These are phyloP conservation scores for Boletellus sp. DNA, from an alignment of 768 basidiomycete species.

Conservation along the genomic window DNA sequence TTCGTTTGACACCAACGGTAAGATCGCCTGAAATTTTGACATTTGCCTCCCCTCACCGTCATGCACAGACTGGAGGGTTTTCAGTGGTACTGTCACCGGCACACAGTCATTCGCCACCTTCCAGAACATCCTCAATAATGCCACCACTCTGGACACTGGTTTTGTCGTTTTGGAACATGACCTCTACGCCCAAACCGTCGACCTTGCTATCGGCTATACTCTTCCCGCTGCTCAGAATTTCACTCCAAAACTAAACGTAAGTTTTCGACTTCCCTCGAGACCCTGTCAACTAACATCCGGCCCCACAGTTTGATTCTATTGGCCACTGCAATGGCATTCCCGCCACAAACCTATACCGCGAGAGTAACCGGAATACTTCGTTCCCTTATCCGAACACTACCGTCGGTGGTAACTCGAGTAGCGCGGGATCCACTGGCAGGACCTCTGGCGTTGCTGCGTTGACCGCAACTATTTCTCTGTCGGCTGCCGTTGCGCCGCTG, in stretches of 20 bases:
- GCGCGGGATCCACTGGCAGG: constrained; percentile 3
- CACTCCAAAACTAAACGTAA: constrained; percentile 61
- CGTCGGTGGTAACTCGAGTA: constrained; percentile 3
- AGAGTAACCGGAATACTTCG: constrained; percentile 69
- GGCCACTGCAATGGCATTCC: constrained; percentile 70
- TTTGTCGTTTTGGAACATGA: constrained; percentile 93
- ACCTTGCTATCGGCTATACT: constrained; percentile 86
- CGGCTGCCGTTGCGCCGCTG: constrained; percentile 8
- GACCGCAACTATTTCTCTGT: constrained; percentile 16
- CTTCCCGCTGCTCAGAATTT: constrained; percentile 70
- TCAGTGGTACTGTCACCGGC: constrained; percentile 69
- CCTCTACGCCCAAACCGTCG: constrained; percentile 78
- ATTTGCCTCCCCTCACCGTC: constrained; percentile 6
- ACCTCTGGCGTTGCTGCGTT: constrained; percentile 5
- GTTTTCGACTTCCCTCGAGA: constrained; percentile 9
- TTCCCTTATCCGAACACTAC: constrained; percentile 54
- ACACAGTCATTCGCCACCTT: constrained; percentile 65
- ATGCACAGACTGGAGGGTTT: constrained; percentile 77
- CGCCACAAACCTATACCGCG: constrained; percentile 70
- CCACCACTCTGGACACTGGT: constrained; percentile 56
- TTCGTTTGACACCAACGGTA: constrained; percentile 73
- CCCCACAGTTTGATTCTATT: constrained; percentile 61
- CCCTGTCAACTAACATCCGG: neutral
- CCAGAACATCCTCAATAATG: constrained; percentile 68
- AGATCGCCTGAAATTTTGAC: constrained; percentile 4